Conservation (phyloP, 345 rosid species). For the Ceriops tagal region DNA sequence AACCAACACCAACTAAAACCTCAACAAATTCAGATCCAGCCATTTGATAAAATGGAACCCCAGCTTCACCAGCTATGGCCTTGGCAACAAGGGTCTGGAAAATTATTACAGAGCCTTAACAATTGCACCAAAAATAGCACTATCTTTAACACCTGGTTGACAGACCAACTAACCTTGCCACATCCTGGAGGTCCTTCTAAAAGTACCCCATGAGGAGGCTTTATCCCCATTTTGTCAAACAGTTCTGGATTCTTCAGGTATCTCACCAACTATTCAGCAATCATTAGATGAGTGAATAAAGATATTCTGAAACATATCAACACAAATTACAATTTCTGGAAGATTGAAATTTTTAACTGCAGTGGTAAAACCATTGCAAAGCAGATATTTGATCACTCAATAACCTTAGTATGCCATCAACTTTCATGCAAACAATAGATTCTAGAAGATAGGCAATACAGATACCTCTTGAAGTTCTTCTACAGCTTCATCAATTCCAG, state of each 20-base stretch:
- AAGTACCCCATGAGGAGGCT: slow-evolving; percentile 98
- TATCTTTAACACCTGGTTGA: slow-evolving; percentile 5
- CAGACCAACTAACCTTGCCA: slow-evolving; percentile 65
- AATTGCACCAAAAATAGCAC: slow-evolving; percentile 14
- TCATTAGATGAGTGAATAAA: slow-evolving; percentile 3
- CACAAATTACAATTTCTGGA: background rate
- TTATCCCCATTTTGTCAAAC: slow-evolving; percentile 89
- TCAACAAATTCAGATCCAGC: slow-evolving; percentile 97
- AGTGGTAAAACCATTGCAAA: background rate
- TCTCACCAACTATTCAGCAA: slow-evolving; percentile 66
- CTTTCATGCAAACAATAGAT: background rate
- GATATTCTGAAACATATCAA: background rate
- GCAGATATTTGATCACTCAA: slow-evolving; percentile 3
- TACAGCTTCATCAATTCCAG: slow-evolving; percentile 98
- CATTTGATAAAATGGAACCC: slow-evolving; percentile 97
- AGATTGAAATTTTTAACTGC: background rate
- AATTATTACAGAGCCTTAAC: slow-evolving; percentile 15
- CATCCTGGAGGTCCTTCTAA: slow-evolving; percentile 96
- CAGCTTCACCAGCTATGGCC: slow-evolving; percentile 98
- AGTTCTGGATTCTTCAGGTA: slow-evolving; percentile 93
- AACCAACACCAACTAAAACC: slow-evolving; percentile 94
- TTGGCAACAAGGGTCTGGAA: slow-evolving; percentile 86
- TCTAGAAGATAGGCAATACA: slow-evolving; percentile 9
- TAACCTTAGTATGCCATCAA: background rate
- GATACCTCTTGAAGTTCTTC: slow-evolving; percentile 96